Conservation (phyloP, 305 asterid genomes). For the Rubia tinctorum region DNA sequence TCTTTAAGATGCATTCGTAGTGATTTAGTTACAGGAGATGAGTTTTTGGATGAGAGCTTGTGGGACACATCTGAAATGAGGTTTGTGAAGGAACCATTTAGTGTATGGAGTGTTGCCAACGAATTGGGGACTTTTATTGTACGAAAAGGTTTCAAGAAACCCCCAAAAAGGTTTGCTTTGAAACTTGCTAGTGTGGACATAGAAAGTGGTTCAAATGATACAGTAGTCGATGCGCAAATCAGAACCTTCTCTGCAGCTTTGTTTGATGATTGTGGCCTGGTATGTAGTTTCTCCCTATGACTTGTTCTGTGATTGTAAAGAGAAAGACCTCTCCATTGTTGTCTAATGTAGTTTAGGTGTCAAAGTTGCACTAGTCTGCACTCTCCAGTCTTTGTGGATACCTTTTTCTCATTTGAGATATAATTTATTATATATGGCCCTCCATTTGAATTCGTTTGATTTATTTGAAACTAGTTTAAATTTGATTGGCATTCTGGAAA, state of each 20-base stretch:
- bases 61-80: constrained; percentile 90
- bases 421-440: background rate
- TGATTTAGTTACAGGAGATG: constrained; percentile 78
- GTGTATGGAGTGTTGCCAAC: constrained; percentile 78
- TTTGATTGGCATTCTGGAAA: constrained; percentile 1
- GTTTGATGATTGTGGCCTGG: constrained; percentile 98
- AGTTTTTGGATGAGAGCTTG: constrained; percentile 67
- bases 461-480: background rate
- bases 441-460: background rate
- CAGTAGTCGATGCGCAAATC: constrained; percentile 72
- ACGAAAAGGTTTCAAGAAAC: constrained; percentile 73
- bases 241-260: constrained; percentile 89
- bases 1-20: constrained; percentile 89
- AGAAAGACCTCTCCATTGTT: background rate
- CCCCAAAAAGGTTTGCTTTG: constrained; percentile 87
- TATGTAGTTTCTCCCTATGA: constrained; percentile 31
- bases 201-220: constrained; percentile 64
- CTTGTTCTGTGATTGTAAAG: background rate
- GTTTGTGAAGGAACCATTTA: constrained; percentile 61
- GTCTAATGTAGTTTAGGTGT: background rate
- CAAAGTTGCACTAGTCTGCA: background rate
- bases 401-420: background rate
- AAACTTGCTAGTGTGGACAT: constrained; percentile 69
- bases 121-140: constrained; percentile 81
- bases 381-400: background rate